phyloP scores from a whole-genome alignment of 139 green algal genomes.

The Yamagishiella unicocca region DNA sequence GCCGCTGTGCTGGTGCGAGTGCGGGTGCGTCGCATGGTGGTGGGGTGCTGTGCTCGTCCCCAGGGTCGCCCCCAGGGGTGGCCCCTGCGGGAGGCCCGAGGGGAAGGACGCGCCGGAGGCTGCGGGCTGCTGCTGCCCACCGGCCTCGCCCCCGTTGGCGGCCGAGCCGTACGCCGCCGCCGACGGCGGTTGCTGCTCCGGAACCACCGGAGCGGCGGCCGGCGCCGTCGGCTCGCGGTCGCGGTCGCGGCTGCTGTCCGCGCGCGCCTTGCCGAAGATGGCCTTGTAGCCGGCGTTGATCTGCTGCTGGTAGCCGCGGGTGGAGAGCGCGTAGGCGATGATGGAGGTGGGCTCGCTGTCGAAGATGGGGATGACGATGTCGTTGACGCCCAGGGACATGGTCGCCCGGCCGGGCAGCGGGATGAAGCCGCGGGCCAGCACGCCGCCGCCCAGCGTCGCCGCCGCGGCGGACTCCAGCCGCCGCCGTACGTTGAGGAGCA shows the following conservation, averaged over 20 bases:
- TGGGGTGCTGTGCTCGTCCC: no score
- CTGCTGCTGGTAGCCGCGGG: constrained; percentile 72
- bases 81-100: no score
- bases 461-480: constrained; percentile 11
- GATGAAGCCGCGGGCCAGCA: constrained; percentile 50
- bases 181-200: constrained; percentile 1
- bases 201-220: not conserved
- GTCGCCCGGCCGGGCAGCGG: constrained; percentile 69
- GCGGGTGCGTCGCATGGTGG: no score
- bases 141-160: no score
- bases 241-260: not conserved
- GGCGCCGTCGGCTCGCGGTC: not conserved
- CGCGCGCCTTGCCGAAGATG: constrained; percentile 15
- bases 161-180: no score
- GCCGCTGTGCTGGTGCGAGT: no score
- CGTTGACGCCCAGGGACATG: constrained; percentile 69
- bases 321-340: constrained; percentile 85
- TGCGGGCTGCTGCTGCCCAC: not conserved
- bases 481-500: not conserved
- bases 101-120: not conserved
- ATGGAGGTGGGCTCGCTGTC: constrained; percentile 87
- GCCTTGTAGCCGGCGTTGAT: constrained; percentile 62
- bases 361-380: constrained; percentile 64
- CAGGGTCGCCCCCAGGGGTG: no score
- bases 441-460: not conserved